Evolutionary conservation across 441 rosid genomes (phyloP).

Genomic region (Gossypium aridum): DNA sequence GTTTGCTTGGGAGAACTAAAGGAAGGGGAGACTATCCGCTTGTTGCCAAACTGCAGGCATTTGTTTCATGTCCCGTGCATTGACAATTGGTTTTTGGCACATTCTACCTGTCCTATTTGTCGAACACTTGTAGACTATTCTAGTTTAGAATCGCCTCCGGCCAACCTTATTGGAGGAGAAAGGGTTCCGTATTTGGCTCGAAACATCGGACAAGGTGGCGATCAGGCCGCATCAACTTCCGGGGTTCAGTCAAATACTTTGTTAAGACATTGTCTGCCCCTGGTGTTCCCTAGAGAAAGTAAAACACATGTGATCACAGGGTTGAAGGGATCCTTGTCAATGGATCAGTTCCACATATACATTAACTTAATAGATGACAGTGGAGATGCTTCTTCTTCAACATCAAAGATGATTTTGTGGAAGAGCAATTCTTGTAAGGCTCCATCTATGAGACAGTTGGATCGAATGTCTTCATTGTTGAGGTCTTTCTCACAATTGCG

Average conservation of each 20-base stretch:
- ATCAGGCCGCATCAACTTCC: background rate
- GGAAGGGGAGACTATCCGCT: slow-evolving; percentile 38
- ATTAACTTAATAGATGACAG: slow-evolving; percentile 13
- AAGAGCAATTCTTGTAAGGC: slow-evolving; percentile 7
- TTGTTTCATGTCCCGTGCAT: slow-evolving; percentile 47
- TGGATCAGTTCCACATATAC: slow-evolving; percentile 31
- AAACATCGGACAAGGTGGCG: background rate
- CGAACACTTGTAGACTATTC: slow-evolving; percentile 23
- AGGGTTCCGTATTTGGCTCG: background rate
- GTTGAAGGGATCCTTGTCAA: slow-evolving; percentile 32
- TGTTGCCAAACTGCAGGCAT: slow-evolving; percentile 46
- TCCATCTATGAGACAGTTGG: slow-evolving; percentile 19
- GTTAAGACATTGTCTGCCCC: slow-evolving; percentile 25
- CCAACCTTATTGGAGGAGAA: background rate
- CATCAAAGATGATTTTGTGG: background rate
- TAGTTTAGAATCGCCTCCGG: background rate
- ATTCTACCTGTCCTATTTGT: slow-evolving; percentile 42
- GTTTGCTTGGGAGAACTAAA: slow-evolving; percentile 47
- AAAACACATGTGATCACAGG: slow-evolving; percentile 3
- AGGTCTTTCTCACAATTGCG: slow-evolving; percentile 31
- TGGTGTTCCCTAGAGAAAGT: slow-evolving; percentile 20
- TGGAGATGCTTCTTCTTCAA: slow-evolving; percentile 8
- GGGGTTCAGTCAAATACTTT: slow-evolving; percentile 1
- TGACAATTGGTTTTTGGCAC: slow-evolving; percentile 42
- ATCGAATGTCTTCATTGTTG: slow-evolving; percentile 26